Base-by-base conservation (phyloP, 495 filamentous ascomycete species). In the Penicillium flavigenum region DNA sequence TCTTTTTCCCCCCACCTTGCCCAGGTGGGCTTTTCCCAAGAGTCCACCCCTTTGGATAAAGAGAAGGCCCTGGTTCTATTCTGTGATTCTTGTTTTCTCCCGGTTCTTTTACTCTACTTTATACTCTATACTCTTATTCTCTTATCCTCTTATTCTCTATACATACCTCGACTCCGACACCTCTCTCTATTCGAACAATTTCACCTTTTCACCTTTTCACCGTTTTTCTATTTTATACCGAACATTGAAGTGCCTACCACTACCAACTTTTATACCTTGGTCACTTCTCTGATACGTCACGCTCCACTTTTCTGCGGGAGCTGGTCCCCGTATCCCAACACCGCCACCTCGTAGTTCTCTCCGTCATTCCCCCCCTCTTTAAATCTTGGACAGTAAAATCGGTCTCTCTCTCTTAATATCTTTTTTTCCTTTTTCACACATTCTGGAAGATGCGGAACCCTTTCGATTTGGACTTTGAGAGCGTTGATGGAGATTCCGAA, bases 381-480 rank as follows among this genome's bases (percentile, higher is more conserved):
- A 57, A 50, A 43, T 45, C 38, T 42, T 48, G n/a, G 50, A 48
- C 62, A 44, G 63, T 66, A 65, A 65, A 54, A 54, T 44, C 42
- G 1, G n/a, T 50, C 29, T 36, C 44, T 58, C 41, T 54, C 41
- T 54, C 32, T 44, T 47, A 44, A 22, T 45, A 52, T 45, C 43
- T 47, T 26, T 54, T 65, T 59, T 56, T 22, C 10, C 9, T 27
- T 34, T 11, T 0, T 17, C 36, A 10, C 56, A 60, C 52, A 29
- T 16, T 31, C 31, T 49, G 26, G 32, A 67, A 54, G 19, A 76
- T 76, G 73, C 69, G 67, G 24, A 76, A 75, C 58, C 73, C 73
- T n/a, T 76, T 76, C 45, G 72, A 76, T 34, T 65, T 76, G 61
- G 73, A 75, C 42, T 61, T 68, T 16, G 69, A 72, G 32, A 67